Evolutionary conservation across 257 asterid species (phyloP).

Genomic region (Apocynum venetum): DNA sequence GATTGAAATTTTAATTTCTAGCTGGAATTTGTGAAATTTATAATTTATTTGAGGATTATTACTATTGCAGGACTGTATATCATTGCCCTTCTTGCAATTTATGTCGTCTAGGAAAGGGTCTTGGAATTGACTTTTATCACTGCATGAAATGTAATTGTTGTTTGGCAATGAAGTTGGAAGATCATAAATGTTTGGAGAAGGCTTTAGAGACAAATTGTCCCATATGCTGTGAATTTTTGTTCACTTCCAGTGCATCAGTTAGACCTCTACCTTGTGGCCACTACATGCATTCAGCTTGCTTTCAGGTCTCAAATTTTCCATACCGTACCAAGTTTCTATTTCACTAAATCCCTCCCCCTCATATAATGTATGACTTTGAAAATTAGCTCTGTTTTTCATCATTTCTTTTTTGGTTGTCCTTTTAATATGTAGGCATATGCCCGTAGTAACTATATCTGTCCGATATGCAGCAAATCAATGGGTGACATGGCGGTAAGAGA

Average conservation of each 20-base stretch:
- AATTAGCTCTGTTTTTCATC: not conserved
- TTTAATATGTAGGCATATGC: constrained; percentile 37
- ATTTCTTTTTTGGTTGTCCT: not conserved
- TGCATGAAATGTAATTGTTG: constrained; percentile 56
- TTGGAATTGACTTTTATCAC: constrained; percentile 41
- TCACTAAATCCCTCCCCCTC: not conserved
- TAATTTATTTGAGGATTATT: not conserved
- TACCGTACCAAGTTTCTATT: not conserved
- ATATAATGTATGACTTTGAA: not conserved
- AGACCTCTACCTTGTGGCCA: constrained; percentile 49
- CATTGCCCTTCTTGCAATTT: constrained; percentile 52
- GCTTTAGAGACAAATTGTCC: constrained; percentile 48
- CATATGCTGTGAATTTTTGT: constrained; percentile 45
- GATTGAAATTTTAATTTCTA: not conserved
- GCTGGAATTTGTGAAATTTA: not conserved
- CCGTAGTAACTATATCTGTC: constrained; percentile 38
- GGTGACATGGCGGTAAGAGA: constrained; percentile 45
- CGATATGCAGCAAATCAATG: constrained; percentile 52
- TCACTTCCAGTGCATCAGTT: constrained; percentile 42
- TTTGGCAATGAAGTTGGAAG: constrained; percentile 32
- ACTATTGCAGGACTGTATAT: constrained; percentile 32
- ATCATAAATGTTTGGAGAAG: constrained; percentile 45
- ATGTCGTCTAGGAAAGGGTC: constrained; percentile 48
- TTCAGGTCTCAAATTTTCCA: constrained; percentile 31
- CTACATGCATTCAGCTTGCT: constrained; percentile 52